A percentile compares a stretch with the other conserved stretches of the same genome.
Conservation (phyloP, 2,329 filamentous ascomycete species). For the Stagonosporopsis chrysanthemi region DNA sequence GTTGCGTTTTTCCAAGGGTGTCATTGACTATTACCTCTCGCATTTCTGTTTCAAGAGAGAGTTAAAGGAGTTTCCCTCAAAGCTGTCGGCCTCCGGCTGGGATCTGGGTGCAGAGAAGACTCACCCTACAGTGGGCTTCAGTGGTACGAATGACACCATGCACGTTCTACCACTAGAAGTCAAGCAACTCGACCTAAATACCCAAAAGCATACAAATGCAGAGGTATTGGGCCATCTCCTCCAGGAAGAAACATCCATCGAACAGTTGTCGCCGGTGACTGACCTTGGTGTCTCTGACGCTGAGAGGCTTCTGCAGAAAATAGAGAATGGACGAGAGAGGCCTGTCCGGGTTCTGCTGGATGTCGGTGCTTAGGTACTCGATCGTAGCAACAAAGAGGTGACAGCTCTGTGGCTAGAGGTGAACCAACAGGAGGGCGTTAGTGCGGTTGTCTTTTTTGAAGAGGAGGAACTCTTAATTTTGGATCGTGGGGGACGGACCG, state of each 20-base stretch:
- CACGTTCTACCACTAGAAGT: constrained; percentile 65
- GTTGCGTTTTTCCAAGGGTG: constrained; percentile 60
- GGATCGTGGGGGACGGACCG: too few species aligned
- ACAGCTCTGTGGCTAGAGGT: background rate
- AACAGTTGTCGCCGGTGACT: fast-evolving
- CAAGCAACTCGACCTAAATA: constrained; percentile 61
- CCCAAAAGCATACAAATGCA: constrained; percentile 71
- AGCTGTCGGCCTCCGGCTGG: constrained; percentile 72
- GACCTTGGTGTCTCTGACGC: background rate
- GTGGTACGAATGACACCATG: constrained; percentile 71
- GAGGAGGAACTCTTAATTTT: constrained; percentile 23
- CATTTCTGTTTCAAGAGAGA: constrained; percentile 67
- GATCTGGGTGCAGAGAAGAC: constrained; percentile 63
- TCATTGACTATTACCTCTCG: constrained; percentile 72
- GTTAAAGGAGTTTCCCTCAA: constrained; percentile 68
- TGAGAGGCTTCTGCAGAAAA: background rate
- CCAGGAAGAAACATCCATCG: too few species aligned
- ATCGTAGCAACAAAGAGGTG: background rate
- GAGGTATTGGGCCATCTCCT: constrained; percentile 53
- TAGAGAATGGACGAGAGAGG: background rate
- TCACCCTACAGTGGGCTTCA: constrained; percentile 69
- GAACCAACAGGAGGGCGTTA: background rate
- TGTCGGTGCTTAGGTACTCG: background rate
- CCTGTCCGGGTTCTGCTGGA: background rate
- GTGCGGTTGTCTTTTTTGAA: constrained; percentile 62